Conservation (phyloP, 106 monocot genomes). For the Vanilla planifolia region DNA sequence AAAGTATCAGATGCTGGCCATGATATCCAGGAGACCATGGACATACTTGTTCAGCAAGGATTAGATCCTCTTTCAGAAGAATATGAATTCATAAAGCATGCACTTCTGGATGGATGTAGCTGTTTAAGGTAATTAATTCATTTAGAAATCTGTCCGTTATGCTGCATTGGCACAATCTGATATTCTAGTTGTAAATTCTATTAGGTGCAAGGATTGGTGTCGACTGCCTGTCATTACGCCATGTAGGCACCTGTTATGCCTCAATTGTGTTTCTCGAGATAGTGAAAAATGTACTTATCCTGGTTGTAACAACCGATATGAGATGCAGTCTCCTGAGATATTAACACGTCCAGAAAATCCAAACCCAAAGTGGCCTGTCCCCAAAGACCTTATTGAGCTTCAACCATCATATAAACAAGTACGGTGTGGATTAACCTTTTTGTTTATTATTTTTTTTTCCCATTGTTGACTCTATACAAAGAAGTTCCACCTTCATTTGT, state of each 20-base stretch:
- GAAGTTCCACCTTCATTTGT: not conserved
- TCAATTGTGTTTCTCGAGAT: slow-evolving; percentile 81
- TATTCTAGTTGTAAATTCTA: slow-evolving; percentile 1
- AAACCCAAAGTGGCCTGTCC: slow-evolving; percentile 98
- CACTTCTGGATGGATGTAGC: slow-evolving; percentile 71
- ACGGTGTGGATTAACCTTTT: not conserved
- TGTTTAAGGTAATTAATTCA: slow-evolving; percentile 70
- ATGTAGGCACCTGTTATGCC: slow-evolving; percentile 93
- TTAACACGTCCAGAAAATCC: slow-evolving; percentile 97
- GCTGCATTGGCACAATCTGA: slow-evolving; percentile 5
- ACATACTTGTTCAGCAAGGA: slow-evolving; percentile 64
- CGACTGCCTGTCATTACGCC: slow-evolving; percentile 95
- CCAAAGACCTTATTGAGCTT: slow-evolving; percentile 97
- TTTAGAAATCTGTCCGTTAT: slow-evolving; percentile 6
- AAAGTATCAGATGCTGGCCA: slow-evolving; percentile 87
- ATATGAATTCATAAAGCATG: slow-evolving; percentile 41
- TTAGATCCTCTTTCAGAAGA: slow-evolving; percentile 84
- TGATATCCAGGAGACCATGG: slow-evolving; percentile 98
- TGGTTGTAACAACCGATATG: slow-evolving; percentile 77
- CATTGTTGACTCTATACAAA: not conserved
- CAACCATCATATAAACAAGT: slow-evolving; percentile 98
- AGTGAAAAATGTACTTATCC: slow-evolving; percentile 83
- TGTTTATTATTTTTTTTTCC: not conserved
- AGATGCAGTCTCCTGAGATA: slow-evolving; percentile 94
- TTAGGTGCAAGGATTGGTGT: slow-evolving; percentile 94